These are phyloP conservation scores for Diaporthe citri DNA, from an alignment of 2,329 filamentous ascomycete genomes.

Conservation along the genomic window DNA sequence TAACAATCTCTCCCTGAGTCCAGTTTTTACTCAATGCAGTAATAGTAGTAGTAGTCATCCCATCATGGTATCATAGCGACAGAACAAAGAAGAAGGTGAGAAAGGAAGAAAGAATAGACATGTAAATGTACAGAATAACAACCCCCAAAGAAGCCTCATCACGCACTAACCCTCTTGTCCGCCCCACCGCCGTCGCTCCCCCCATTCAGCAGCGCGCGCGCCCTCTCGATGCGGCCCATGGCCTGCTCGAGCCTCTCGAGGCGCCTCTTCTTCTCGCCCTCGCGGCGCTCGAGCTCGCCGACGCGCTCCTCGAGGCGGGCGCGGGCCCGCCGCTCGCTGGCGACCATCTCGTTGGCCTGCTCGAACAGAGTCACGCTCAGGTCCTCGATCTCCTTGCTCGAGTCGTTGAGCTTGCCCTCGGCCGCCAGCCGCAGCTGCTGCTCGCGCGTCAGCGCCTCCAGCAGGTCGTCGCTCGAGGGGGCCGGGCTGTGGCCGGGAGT, in stretches of 20 bases:
- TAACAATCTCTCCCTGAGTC: not conserved
- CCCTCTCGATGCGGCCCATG: constrained; percentile 77
- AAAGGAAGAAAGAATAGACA: not conserved
- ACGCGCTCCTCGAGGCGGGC: constrained; percentile 80
- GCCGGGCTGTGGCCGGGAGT: constrained; percentile 38
- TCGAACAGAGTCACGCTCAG: constrained; percentile 81
- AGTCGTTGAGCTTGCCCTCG: constrained; percentile 75
- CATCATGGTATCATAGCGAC: constrained; percentile 27
- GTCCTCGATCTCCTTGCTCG: constrained; percentile 82
- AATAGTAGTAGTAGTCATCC: constrained; percentile 10
- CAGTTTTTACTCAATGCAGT: not conserved
- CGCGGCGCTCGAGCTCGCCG: constrained; percentile 75
- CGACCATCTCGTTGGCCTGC: constrained; percentile 91
- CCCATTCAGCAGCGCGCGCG: constrained; percentile 69
- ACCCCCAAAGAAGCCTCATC: not conserved
- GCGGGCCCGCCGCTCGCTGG: constrained; percentile 77
- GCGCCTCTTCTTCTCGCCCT: constrained; percentile 76
- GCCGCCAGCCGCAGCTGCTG: constrained; percentile 75
- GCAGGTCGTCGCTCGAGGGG: constrained; percentile 62
- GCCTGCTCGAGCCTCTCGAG: constrained; percentile 80
- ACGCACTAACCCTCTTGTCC: constrained; percentile 33
- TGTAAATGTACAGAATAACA: not conserved
- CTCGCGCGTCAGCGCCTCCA: constrained; percentile 75
- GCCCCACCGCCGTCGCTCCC: constrained; percentile 18
- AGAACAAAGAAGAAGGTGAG: constrained; percentile 6